Base-by-base conservation (phyloP, 192 early-diverging fungal species). In the Coemansia sp. region DNA sequence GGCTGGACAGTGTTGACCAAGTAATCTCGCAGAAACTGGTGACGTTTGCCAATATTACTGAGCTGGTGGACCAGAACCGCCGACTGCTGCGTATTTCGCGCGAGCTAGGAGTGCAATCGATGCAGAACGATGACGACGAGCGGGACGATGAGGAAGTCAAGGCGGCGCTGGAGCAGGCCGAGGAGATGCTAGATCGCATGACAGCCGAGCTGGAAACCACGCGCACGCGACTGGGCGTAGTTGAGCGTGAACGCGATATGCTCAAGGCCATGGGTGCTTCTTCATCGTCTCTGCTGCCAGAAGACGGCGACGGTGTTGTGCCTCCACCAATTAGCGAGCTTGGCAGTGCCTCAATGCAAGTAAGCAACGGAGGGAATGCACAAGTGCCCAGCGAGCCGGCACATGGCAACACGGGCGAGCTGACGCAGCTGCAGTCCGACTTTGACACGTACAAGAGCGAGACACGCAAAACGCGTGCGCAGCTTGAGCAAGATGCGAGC, bases 401-500 rank as follows among this genome's bases (percentile, higher is more conserved):
- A 7, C 32, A n/a, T 7, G 50, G 26, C 18, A 20, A 52, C 49
- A 9, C 10, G 19, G 68, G 60, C n/a, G 61, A 63, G 1, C 54
- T 87, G 20, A 69, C 78, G 37, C 65, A 69, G 10, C 80, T 87
- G 13, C 86, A 89, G 72, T 62, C 68, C 47, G 84, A 87, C 26
- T 90, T 85, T 73, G 88, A 92, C 57, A 66, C 71, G 8, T 92
- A 88, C 70, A 78, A 85, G 49, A 82, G 72, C 50, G 89, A 93
- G 68, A 82, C 82, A 9, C 83, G 81, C 16, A 74, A 72, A 12
- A 88, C 88, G 57, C 84, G 75, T 26, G 66, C 72, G 41, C 69
- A 76, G 51, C 73, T 90, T 11, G 87, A 88, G 65, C 66, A 53
- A 14, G 81, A 85, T 19, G 56, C 85, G 27, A 76, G 82, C 27